Evolutionary conservation across 257 asterid genomes (phyloP).

Genomic region (Eucommia ulmoides): DNA sequence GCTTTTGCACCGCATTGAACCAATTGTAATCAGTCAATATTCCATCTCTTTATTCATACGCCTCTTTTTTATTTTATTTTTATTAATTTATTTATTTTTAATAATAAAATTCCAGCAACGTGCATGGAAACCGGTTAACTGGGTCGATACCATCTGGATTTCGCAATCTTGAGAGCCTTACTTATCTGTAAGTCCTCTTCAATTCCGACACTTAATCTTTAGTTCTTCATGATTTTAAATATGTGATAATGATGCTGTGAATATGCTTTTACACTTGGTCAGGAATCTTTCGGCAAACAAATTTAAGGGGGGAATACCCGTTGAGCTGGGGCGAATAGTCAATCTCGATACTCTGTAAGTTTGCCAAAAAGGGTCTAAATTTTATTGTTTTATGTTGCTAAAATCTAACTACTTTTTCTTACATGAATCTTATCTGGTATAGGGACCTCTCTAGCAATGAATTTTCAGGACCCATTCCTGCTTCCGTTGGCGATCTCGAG

Average conservation of each 20-base stretch:
- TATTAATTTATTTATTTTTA: too few relatives aligned
- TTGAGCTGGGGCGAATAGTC: constrained; percentile 75
- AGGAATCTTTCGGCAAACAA: constrained; percentile 85
- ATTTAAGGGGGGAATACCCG: constrained; percentile 58
- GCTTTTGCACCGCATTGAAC: constrained; percentile 89
- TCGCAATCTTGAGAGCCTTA: constrained; percentile 78
- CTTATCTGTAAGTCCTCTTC: constrained; percentile 56
- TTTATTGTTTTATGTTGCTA: too few relatives aligned
- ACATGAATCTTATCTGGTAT: background rate
- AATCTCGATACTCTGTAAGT: constrained; percentile 91
- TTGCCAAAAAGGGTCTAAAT: too few relatives aligned
- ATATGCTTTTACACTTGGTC: constrained; percentile 8
- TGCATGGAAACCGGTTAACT: constrained; percentile 68
- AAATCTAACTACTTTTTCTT: too few relatives aligned
- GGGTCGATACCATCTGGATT: constrained; percentile 86
- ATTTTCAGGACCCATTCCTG: constrained; percentile 70
- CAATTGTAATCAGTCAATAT: constrained; percentile 93
- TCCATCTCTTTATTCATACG: background rate
- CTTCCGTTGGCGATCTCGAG: constrained; percentile 87
- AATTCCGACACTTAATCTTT: background rate
- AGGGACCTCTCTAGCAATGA: constrained; percentile 89
- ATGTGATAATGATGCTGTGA: too few relatives aligned
- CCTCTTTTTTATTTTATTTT: background rate
- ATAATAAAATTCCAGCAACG: constrained; percentile 41
- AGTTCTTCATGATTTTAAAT: too few relatives aligned